Percentiles rank a stretch among this genome's conserved stretches.
These are phyloP conservation scores for Stephania japonica DNA, from an alignment of 164 flowering plant species.

Conservation along the genomic window DNA sequence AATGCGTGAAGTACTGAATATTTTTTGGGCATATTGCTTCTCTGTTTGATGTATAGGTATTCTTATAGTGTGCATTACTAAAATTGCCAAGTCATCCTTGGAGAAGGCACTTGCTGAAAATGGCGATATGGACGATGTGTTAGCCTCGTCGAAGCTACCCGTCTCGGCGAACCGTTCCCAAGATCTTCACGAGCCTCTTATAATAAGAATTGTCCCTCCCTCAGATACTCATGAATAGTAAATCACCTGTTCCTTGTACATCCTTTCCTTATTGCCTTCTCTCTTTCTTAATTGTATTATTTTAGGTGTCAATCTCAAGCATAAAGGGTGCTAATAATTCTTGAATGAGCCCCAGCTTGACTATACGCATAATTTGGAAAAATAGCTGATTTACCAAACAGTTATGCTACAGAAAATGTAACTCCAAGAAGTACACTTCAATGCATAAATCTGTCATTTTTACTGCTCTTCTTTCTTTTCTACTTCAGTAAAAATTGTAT, in stretches of 20 bases:
- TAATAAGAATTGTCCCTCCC: slow-evolving; percentile 55
- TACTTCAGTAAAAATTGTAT: background rate
- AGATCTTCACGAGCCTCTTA: slow-evolving; percentile 68
- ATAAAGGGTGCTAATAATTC: background rate
- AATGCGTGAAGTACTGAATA: background rate
- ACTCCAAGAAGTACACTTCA: background rate
- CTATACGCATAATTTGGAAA: background rate
- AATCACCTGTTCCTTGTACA: slow-evolving; percentile 26
- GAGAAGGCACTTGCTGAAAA: slow-evolving; percentile 88
- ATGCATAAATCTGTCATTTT: background rate
- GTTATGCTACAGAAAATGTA: background rate
- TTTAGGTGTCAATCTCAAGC: background rate
- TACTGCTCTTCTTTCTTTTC: background rate
- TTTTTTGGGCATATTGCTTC: background rate
- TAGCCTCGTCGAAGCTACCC: slow-evolving; percentile 41
- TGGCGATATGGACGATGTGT: slow-evolving; percentile 37
- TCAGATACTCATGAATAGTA: slow-evolving; percentile 45
- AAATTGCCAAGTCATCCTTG: slow-evolving; percentile 74
- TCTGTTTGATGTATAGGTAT: slow-evolving; percentile 33
- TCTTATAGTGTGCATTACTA: slow-evolving; percentile 57
- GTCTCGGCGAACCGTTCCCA: slow-evolving; percentile 30
- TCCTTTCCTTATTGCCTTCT: slow-evolving; percentile 19
- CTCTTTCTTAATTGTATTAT: background rate
- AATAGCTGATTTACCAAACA: background rate
- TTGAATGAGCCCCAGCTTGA: slow-evolving; percentile 1